Base-by-base conservation (phyloP, 2,329 filamentous ascomycete genomes). In the Phoma sp. region DNA sequence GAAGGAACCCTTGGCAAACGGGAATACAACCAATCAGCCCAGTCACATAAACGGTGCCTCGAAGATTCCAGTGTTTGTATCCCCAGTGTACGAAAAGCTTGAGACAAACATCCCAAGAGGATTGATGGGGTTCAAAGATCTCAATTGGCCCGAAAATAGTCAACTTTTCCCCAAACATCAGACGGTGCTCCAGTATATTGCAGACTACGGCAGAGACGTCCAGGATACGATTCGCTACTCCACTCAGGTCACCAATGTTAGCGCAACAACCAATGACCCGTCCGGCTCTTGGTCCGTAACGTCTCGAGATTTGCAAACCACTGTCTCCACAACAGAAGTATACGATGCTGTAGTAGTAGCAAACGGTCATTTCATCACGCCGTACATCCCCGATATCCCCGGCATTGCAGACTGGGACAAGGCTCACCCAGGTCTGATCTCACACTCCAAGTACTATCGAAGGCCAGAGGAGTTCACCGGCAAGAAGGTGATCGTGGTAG, bases 81-180 rank as follows among this genome's bases (percentile, higher is more conserved):
- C 90, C 15, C 90, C 93, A 3, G 85, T 96, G 76, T 97, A 97
- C 73, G 86, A 92, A 40, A 78, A 83, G 20, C 79, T 97, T 14
- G 88, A 96, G 67, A 92, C 93, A 18, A 98, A 98, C 72, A 92
- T 97, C 40, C 90, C 92, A 0, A 85, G 89, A 54, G 80, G 81
- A 0, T 72, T 97, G 46, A 98, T 98, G 93, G 79, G 82, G 4
- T 97, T 87, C 72, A 88, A 87, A 4, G 89, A 93, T 61, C 78
- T 84, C 6, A 71, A 82, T 0, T 95, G 95, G 66, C 81, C 84
- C 0, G 66, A 80, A 1, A 81, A 86, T 11, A 80, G 83, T 6
- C 86, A 88, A 69, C 80, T 96, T 1, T 96, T 93, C 64, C 93
- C 93, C 0, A 83, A 81, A 18, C 86, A 93, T 57, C 76, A 86